Evolutionary conservation across 805 yeast species (phyloP).

Genomic region (Cyberlindnera samutprakarnensis): DNA sequence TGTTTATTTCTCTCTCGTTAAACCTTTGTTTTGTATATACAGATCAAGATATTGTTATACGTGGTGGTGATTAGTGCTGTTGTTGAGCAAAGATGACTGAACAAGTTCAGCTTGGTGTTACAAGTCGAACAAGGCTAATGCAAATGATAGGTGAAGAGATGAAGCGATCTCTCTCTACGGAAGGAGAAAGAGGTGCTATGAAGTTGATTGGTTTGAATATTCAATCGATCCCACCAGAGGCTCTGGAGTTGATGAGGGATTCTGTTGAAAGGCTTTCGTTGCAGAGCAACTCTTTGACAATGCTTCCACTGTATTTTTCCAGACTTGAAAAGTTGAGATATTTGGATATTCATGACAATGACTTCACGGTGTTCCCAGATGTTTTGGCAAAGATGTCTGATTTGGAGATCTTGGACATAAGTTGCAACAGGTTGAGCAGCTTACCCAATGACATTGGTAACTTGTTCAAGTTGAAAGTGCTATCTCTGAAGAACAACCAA

Average conservation of each 20-base stretch:
- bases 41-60: too few relatives aligned
- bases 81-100: too few relatives aligned
- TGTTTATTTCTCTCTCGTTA: too few relatives aligned
- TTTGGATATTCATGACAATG: slow-evolving; percentile 60
- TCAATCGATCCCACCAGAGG: slow-evolving; percentile 29
- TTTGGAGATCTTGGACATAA: slow-evolving; percentile 61
- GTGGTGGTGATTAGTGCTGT: too few relatives aligned
- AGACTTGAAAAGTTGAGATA: slow-evolving; percentile 41
- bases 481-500: slow-evolving; percentile 55
- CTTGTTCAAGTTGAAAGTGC: slow-evolving; percentile 41
- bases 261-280: slow-evolving; percentile 44
- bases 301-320: slow-evolving; percentile 41
- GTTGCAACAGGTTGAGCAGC: slow-evolving; percentile 42
- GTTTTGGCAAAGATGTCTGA: slow-evolving; percentile 29
- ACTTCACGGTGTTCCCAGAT: slow-evolving; percentile 45
- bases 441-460: slow-evolving; percentile 38
- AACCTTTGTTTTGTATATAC: too few relatives aligned
- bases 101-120: too few relatives aligned
- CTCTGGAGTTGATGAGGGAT: slow-evolving; percentile 28
- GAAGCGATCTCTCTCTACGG: slow-evolving; percentile 8
- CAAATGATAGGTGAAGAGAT: slow-evolving; percentile 21
- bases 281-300: slow-evolving; percentile 40
- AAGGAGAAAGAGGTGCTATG: slow-evolving; percentile 21
- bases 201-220: slow-evolving; percentile 34
- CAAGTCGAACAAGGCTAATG: slow-evolving; percentile 15